phyloP scores from a whole-genome alignment of 306 rosid genomes.

The Abrus precatorius region DNA sequence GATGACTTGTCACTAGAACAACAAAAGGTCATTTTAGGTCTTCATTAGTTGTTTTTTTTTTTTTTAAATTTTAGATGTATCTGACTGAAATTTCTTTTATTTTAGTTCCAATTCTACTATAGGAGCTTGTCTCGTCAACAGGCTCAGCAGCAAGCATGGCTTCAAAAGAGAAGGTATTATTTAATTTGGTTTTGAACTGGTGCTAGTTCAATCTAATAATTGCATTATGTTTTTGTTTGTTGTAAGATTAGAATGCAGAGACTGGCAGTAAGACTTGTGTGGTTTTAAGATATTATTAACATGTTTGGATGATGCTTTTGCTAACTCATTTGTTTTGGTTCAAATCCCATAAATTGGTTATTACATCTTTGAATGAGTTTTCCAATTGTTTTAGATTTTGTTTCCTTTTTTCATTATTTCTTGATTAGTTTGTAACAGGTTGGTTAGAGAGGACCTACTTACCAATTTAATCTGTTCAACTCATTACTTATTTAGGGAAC shows the following conservation, averaged over 20 bases:
- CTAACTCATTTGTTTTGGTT: neutral
- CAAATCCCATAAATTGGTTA: neutral
- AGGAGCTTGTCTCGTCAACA: slow-evolving; percentile 91
- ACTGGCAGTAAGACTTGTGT: neutral
- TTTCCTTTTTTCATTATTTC: neutral
- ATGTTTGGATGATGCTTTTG: slow-evolving; percentile 10
- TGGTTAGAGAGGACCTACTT: neutral
- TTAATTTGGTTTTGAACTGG: slow-evolving; percentile 10
- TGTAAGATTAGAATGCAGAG: slow-evolving; percentile 27
- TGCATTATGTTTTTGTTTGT: neutral
- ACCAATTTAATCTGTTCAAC: neutral
- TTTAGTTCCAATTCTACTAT: slow-evolving; percentile 86
- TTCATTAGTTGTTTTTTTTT: slow-evolving; percentile 14
- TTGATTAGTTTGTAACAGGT: neutral
- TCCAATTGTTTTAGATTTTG: neutral
- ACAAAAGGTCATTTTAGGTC: slow-evolving; percentile 74
- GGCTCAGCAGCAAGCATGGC: slow-evolving; percentile 99
- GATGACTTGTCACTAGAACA: slow-evolving; percentile 93
- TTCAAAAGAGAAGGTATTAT: slow-evolving; percentile 92
- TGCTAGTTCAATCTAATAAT: slow-evolving; percentile 8
- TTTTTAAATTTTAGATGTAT: slow-evolving; percentile 24
- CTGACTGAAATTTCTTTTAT: slow-evolving; percentile 44
- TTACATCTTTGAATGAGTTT: neutral
- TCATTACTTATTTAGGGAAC: neutral
- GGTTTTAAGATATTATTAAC: slow-evolving; percentile 8